Base-by-base conservation (phyloP, 2,329 filamentous ascomycete genomes). In the Colletotrichum phormii region DNA sequence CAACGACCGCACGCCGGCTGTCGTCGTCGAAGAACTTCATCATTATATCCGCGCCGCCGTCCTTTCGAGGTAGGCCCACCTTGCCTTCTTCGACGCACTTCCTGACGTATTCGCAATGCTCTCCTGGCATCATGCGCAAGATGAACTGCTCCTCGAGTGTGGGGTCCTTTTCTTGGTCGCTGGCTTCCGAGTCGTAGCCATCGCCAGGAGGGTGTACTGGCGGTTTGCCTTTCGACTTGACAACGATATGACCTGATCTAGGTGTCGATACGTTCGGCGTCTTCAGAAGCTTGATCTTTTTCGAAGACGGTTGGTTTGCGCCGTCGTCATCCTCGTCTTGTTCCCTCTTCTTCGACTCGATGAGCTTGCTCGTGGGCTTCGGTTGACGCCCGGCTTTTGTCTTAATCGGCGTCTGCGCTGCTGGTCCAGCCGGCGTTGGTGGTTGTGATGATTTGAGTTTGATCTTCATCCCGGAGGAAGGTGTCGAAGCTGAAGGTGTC, bases 131-230 rank as follows among this genome's bases (percentile, higher is more conserved):
- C 93, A 98, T 98, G 72, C 97, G 94, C 74, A 99, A 82, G 9
- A 99, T 88, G 76, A 98, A 94, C 75, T 97, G 93, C 78, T 96
- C 93, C 82, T 98, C 96, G 73, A 97, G 94, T 1, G 93, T 89
- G 0, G 97, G 97, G 78, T 99, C 97, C 11, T 86, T 83, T 81
- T 99, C 97, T 15, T 92, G 91, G 79, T 98, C 97, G 67, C 95
- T 97, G 13, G 95, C 95, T 82, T 98, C 97, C 3, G 95, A 98
- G 81, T 99, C 97, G 82, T 98, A 99, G 8, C 96, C 97, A 68
- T 97, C 95, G 64, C 97, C 97, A 1, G 90, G 89, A 5, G 91
- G 91, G 75, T 94, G 89, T 37, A 89, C 86, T 7, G 94, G 92
- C 1, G 90, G 87, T 75, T 91, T 89, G n/a, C 92, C 92, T 77